Evolutionary conservation across 306 rosid species (phyloP).

Genomic region (Castanea crenata): DNA sequence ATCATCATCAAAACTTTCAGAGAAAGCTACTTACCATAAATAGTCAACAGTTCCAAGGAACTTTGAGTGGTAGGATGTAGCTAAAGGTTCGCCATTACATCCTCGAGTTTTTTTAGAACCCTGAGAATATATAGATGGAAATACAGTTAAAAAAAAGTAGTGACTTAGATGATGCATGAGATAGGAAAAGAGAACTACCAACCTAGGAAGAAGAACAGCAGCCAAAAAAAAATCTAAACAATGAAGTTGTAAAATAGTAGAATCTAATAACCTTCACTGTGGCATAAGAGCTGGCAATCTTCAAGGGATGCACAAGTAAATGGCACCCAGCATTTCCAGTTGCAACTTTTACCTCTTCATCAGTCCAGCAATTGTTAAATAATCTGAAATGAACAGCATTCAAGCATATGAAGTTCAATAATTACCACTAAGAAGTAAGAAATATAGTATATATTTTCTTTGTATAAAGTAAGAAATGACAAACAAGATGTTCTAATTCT

Average conservation of each 20-base stretch:
- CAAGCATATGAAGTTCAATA: slow-evolving; percentile 1
- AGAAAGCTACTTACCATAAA: slow-evolving; percentile 61
- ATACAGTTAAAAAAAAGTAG: neutral
- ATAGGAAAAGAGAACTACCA: neutral
- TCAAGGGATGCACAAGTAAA: slow-evolving; percentile 62
- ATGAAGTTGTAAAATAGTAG: slow-evolving; percentile 19
- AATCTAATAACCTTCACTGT: slow-evolving; percentile 45
- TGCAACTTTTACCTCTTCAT: slow-evolving; percentile 66
- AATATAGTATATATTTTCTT: neutral
- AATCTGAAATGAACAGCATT: slow-evolving; percentile 43
- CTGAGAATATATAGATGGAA: slow-evolving; percentile 37
- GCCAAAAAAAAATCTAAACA: neutral
- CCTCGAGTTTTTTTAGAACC: slow-evolving; percentile 63
- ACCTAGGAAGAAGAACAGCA: neutral
- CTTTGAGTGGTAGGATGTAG: slow-evolving; percentile 89
- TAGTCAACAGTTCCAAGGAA: slow-evolving; percentile 93
- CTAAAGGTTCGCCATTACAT: slow-evolving; percentile 68
- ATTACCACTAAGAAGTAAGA: neutral
- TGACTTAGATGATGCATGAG: neutral
- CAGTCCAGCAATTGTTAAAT: slow-evolving; percentile 56
- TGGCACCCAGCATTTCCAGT: slow-evolving; percentile 57
- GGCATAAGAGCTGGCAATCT: slow-evolving; percentile 77
- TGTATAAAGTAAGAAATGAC: neutral
- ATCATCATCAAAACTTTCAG: slow-evolving; percentile 3
- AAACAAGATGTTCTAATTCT: neutral